These are phyloP conservation scores for Trypanosoma cruzi DNA, from an alignment of 208 protist species.

Conservation along the genomic window DNA sequence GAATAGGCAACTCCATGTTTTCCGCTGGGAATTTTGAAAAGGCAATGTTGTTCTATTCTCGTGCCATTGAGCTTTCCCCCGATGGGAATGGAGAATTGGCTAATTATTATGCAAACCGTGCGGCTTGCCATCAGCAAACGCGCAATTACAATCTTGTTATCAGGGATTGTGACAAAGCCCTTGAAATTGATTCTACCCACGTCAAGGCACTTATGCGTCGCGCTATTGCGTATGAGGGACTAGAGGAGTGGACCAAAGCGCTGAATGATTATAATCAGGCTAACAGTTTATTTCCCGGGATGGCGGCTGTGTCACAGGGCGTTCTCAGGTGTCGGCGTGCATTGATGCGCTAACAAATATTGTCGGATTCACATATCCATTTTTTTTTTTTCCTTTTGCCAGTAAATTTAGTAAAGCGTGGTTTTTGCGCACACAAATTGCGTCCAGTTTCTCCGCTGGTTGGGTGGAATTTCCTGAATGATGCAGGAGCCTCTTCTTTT, in stretches of 20 bases:
- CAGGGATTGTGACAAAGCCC: conserved; percentile 82
- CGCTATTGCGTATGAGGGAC: conserved; percentile 91
- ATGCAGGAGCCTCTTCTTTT: conserved; percentile 1
- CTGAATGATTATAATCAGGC: conserved; percentile 86
- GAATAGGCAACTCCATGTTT: conserved; percentile 91
- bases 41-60: conserved; percentile 87
- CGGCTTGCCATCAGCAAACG: conserved; percentile 91
- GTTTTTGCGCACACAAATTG: no score
- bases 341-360: conserved; percentile 33
- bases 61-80: conserved; percentile 86
- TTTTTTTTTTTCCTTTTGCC: background rate
- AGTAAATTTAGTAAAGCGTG: no score
- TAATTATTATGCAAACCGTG: conserved; percentile 90
- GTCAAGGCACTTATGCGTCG: conserved; percentile 92
- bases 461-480: no score
- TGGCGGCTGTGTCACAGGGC: conserved; percentile 67
- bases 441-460: background rate
- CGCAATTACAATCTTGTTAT: conserved; percentile 87
- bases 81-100: conserved; percentile 67
- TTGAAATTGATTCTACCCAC: conserved; percentile 75
- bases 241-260: conserved; percentile 92
- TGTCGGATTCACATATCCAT: background rate
- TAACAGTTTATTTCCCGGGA: conserved; percentile 55
- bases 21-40: conserved; percentile 88
- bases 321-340: conserved; percentile 82